Percentiles rank a stretch among this genome's conserved stretches.
Conservation (phyloP, 2,329 filamentous ascomycete species). For the Phialophora verrucosa region DNA sequence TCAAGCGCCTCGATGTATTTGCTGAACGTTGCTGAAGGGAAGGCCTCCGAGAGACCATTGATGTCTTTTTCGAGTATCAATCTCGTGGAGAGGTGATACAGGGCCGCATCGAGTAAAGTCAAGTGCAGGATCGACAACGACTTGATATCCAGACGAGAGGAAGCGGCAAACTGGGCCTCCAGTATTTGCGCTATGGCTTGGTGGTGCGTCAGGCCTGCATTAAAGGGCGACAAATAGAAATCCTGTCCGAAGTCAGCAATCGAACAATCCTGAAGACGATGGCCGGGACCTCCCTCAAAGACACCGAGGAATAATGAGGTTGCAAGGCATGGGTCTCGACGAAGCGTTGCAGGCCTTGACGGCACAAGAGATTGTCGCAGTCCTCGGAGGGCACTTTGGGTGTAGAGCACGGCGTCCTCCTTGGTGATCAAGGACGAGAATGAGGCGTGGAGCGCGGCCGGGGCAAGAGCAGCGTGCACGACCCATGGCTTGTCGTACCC, state of each 20-base stretch:
- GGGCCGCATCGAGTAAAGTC: slow-evolving; percentile 31
- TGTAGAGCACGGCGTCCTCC: slow-evolving; percentile 33
- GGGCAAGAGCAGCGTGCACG: slow-evolving; percentile 33
- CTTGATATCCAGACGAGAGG: slow-evolving; percentile 23
- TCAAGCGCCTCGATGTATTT: slow-evolving; percentile 35
- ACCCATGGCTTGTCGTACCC: slow-evolving; percentile 33
- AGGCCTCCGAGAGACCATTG: slow-evolving; percentile 25
- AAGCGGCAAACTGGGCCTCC: slow-evolving; percentile 24
- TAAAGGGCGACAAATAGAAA: slow-evolving; percentile 28
- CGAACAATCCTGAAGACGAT: background rate
- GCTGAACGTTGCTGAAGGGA: slow-evolving; percentile 24
- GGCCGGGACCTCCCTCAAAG: slow-evolving; percentile 28
- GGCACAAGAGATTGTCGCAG: slow-evolving; percentile 25
- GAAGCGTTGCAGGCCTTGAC: background rate
- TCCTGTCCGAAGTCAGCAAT: slow-evolving; percentile 26
- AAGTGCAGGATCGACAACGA: slow-evolving; percentile 27
- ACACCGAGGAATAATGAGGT: slow-evolving; percentile 34
- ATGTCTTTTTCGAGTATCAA: slow-evolving; percentile 31
- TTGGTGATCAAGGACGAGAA: slow-evolving; percentile 30
- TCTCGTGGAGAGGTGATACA: slow-evolving; percentile 34
- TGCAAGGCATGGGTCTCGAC: slow-evolving; percentile 28
- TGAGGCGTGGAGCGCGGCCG: slow-evolving; percentile 33
- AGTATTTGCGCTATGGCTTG: slow-evolving; percentile 29
- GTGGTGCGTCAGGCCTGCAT: slow-evolving; percentile 31
- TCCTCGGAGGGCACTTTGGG: slow-evolving; percentile 31